Evolutionary conservation across 345 rosid species (phyloP).

Genomic region (Geranium brycei): DNA sequence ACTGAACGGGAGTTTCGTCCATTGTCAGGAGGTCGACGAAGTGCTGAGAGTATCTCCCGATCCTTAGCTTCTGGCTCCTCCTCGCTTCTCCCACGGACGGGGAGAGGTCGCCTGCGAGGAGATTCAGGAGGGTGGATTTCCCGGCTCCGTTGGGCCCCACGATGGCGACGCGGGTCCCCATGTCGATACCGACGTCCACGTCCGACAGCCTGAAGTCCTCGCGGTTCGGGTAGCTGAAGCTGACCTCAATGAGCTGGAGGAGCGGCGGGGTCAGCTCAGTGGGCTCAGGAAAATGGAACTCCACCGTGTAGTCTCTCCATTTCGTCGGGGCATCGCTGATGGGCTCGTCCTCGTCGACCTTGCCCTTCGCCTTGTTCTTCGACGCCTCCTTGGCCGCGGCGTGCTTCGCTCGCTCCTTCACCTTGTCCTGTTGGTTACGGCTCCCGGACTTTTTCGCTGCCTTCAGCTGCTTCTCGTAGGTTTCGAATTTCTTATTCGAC

Average conservation of each 20-base stretch:
- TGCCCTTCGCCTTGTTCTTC: constrained; percentile 64
- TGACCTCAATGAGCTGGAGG: constrained; percentile 76
- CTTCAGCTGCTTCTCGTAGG: constrained; percentile 61
- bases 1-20: constrained; percentile 90
- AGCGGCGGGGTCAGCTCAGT: constrained; percentile 92
- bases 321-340: constrained; percentile 63
- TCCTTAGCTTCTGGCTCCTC: constrained; percentile 79
- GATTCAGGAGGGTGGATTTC: constrained; percentile 79
- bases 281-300: constrained; percentile 93
- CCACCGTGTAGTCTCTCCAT: constrained; percentile 90
- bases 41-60: constrained; percentile 94
- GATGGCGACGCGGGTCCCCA: constrained; percentile 93
- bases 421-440: constrained; percentile 76
- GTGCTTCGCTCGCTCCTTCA: constrained; percentile 68
- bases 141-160: constrained; percentile 98
- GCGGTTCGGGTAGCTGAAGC: constrained; percentile 76
- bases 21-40: constrained; percentile 80
- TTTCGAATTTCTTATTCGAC: constrained; percentile 70
- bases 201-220: constrained; percentile 63
- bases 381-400: constrained; percentile 65
- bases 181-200: constrained; percentile 93
- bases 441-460: constrained; percentile 82
- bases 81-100: constrained; percentile 75
- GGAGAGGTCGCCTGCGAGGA: constrained; percentile 79
- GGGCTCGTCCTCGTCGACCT: constrained; percentile 61